A percentile compares a stretch with the other conserved stretches of the same genome.
These are phyloP conservation scores for Xylariaceae sp. DNA, from an alignment of 2,329 filamentous ascomycete genomes.

Conservation along the genomic window DNA sequence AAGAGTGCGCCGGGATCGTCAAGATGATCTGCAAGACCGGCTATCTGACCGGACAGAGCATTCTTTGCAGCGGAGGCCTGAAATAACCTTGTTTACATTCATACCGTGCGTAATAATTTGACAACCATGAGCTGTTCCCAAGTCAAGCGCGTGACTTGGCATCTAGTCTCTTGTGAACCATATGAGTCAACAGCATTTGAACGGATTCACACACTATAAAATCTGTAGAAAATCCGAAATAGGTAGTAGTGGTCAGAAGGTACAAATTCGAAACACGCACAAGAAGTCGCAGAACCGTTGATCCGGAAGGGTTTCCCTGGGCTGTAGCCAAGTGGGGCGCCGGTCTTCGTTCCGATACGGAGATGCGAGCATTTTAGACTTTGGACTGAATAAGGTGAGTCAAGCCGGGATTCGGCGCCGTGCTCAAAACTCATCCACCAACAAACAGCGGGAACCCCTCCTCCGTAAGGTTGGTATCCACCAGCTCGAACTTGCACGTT, in stretches of 20 bases:
- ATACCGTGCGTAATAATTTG: neutral
- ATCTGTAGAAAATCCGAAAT: neutral
- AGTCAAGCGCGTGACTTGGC: no score
- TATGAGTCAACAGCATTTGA: no score
- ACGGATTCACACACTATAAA: no score
- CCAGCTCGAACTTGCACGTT: no score
- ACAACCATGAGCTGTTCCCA: no score
- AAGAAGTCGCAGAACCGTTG: neutral
- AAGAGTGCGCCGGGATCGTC: constrained; percentile 57
- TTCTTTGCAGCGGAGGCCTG: constrained; percentile 48
- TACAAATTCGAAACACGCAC: neutral
- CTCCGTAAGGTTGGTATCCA: neutral
- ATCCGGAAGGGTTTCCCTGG: neutral
- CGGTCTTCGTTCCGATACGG: neutral
- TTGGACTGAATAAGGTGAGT: neutral
- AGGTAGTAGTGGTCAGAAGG: neutral
- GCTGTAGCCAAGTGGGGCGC: neutral
- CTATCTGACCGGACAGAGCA: constrained; percentile 54
- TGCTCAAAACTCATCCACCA: neutral
- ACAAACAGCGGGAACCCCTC: neutral
- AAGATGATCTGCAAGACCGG: constrained; percentile 57
- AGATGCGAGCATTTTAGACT: neutral
- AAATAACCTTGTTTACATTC: constrained; percentile 28
- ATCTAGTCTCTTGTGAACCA: no score
- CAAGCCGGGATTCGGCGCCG: constrained; percentile 1